Percentiles rank a stretch among this genome's conserved stretches.
Evolutionary conservation across 192 early-diverging fungal genomes (phyloP).

Genomic region (Allomyces macrogynus): DNA sequence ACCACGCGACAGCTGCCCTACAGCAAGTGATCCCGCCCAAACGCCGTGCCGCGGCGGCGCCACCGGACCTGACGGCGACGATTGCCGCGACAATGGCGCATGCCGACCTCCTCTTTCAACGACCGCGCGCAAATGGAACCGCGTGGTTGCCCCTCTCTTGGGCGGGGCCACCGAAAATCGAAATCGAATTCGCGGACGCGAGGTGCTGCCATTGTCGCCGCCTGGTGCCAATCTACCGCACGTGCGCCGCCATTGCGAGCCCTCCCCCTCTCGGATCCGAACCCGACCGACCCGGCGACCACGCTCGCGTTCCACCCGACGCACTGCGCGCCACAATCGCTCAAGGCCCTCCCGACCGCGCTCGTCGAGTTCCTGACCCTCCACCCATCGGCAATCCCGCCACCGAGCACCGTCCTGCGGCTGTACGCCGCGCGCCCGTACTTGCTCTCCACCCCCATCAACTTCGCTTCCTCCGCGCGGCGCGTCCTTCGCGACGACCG

Average conservation of each 20-base stretch:
- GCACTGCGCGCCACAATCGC: neutral
- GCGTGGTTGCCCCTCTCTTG: too few species aligned
- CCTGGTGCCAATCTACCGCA: neutral
- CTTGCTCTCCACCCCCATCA: neutral
- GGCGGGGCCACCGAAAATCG: too few species aligned
- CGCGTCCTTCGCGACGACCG: neutral
- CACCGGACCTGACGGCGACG: too few species aligned
- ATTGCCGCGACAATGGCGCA: too few species aligned
- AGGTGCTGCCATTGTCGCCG: neutral
- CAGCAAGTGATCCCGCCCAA: too few species aligned
- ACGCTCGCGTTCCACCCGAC: neutral
- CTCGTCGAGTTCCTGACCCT: neutral
- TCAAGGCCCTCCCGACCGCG: neutral
- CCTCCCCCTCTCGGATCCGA: neutral
- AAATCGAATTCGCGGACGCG: too few species aligned
- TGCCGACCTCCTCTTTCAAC: too few species aligned
- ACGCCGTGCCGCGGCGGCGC: too few species aligned
- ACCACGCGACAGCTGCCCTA: too few species aligned
- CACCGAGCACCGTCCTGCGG: neutral
- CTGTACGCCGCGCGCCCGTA: neutral
- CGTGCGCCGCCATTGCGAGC: neutral
- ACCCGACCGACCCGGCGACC: neutral
- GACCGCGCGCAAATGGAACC: too few species aligned
- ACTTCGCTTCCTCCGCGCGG: neutral
- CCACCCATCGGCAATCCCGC: neutral